These are phyloP conservation scores for Bimuria novae-zelandiae DNA, from an alignment of 2,329 filamentous ascomycete genomes.

Conservation along the genomic window DNA sequence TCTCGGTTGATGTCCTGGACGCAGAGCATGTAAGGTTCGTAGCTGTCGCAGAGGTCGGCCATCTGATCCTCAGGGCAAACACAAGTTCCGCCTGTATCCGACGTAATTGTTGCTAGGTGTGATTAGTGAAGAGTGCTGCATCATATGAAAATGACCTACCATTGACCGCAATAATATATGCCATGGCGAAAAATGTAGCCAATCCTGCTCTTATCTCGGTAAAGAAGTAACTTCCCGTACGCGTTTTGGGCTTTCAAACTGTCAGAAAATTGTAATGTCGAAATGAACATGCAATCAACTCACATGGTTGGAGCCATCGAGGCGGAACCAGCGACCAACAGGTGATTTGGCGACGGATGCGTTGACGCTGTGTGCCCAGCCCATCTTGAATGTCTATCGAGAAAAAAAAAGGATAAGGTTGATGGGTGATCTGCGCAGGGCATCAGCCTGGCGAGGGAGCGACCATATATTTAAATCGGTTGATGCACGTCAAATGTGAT, in stretches of 20 bases:
- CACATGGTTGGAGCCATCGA: conserved; percentile 83
- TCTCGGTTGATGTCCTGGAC: conserved; percentile 70
- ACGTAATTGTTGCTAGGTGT: conserved; percentile 59
- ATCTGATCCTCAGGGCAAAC: conserved; percentile 61
- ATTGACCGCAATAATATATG: conserved; percentile 69
- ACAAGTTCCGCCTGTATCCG: conserved; percentile 75
- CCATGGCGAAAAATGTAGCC: conserved; percentile 63
- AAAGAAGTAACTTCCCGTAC: conserved; percentile 76
- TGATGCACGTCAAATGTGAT: conserved; percentile 19
- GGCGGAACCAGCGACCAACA: conserved; percentile 62
- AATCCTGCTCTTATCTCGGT: conserved; percentile 84
- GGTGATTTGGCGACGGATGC: conserved; percentile 38
- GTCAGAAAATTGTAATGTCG: conserved; percentile 21
- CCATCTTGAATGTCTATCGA: conserved; percentile 34
- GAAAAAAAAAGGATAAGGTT: too few species aligned
- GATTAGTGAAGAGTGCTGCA: conserved; percentile 15
- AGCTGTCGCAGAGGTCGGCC: conserved; percentile 57
- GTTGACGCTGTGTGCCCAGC: conserved; percentile 43
- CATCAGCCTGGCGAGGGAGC: conserved; percentile 8
- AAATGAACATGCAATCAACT: conserved; percentile 42
- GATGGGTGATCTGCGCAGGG: conserved; percentile 17
- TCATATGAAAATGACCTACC: conserved; percentile 41
- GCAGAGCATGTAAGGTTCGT: conserved; percentile 68
- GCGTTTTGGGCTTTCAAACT: conserved; percentile 63
- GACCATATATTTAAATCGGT: conserved; percentile 24